Evolutionary conservation across 345 rosid species (phyloP).

Genomic region (Citrus maxima): DNA sequence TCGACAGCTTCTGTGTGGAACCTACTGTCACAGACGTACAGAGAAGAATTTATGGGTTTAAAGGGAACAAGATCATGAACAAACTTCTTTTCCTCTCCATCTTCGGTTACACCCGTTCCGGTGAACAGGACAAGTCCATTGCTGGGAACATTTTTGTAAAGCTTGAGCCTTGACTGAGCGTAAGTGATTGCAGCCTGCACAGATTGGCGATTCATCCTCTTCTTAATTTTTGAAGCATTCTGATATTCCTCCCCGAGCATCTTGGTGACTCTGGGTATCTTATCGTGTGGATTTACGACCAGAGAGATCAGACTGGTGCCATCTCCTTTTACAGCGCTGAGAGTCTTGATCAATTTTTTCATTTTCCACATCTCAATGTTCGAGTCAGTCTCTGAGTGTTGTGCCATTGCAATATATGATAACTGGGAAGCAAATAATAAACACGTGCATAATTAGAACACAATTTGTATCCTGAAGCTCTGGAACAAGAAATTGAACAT

Average conservation of each 20-base stretch:
- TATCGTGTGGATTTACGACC: slow-evolving; percentile 40
- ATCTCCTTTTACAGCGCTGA: slow-evolving; percentile 40
- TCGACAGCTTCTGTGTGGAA: slow-evolving; percentile 24
- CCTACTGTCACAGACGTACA: slow-evolving; percentile 36
- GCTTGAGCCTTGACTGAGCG: slow-evolving; percentile 41
- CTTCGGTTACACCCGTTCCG: slow-evolving; percentile 39
- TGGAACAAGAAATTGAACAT: neutral
- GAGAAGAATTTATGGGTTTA: slow-evolving; percentile 35
- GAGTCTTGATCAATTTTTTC: slow-evolving; percentile 36
- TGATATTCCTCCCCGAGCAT: slow-evolving; percentile 41
- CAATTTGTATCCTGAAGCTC: neutral
- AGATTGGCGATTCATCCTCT: slow-evolving; percentile 44
- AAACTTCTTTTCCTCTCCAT: slow-evolving; percentile 45
- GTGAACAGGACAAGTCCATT: slow-evolving; percentile 42
- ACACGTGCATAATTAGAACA: neutral
- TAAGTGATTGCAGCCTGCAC: slow-evolving; percentile 41
- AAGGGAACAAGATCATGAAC: slow-evolving; percentile 38
- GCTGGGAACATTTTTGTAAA: slow-evolving; percentile 42
- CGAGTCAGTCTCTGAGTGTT: slow-evolving; percentile 27
- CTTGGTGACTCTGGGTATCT: slow-evolving; percentile 41
- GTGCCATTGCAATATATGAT: slow-evolving; percentile 26
- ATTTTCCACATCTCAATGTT: slow-evolving; percentile 45
- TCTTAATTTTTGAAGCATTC: slow-evolving; percentile 47
- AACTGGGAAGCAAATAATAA: neutral
- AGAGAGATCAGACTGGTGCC: slow-evolving; percentile 47